Base-by-base conservation (phyloP, 306 rosid species). In the Acacia confusa region DNA sequence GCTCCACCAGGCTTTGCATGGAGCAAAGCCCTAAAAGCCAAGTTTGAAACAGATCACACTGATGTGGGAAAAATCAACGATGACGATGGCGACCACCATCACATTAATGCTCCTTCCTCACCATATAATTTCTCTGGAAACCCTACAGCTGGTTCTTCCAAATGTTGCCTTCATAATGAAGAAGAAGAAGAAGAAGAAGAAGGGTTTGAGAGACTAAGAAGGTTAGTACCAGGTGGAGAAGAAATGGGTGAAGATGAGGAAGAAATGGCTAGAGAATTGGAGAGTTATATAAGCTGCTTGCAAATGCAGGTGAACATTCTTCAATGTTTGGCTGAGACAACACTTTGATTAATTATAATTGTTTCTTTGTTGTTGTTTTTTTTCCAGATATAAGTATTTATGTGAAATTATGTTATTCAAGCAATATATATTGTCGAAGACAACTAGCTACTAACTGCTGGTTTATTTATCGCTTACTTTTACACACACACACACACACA, bases 291-390 rank as follows among this genome's bases (percentile, higher is more conserved):
- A 36, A 88, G 74, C 11, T 92, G 95, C 81, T 89, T 92, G 86
- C 74, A 92, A 84, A 79, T 87, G 82, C 97, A 92, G 89, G 95
- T 92, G 61, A 88, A 87, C 53, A 78, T 91, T 89, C 97, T 92
- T 78, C 86, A 85, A 41, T 84, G 84, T 71, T 85, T 92, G 25
- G 78, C 88, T 76, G 77, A 66, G 50, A 67, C 85, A 14, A 71
- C 85, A 30, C 41, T 41, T 17, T 34, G 70, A 64, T 28, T 64
- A 2, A 16, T 60, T 25, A 1, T 11, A 4, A 36, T 12, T 61
- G 1, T 25, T 24, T 60, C 41, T 16, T 16, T 30, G 70, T 10
- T 19, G 8, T 52, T 48, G n/a, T n/a, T 22, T 3, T 58, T 61
- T 63, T 63, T 64, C n/a, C n/a, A 16, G 47, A 9, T 67, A 36